Conservation (phyloP, 2,329 filamentous ascomycete genomes). For the Fusarium mangiferae region DNA sequence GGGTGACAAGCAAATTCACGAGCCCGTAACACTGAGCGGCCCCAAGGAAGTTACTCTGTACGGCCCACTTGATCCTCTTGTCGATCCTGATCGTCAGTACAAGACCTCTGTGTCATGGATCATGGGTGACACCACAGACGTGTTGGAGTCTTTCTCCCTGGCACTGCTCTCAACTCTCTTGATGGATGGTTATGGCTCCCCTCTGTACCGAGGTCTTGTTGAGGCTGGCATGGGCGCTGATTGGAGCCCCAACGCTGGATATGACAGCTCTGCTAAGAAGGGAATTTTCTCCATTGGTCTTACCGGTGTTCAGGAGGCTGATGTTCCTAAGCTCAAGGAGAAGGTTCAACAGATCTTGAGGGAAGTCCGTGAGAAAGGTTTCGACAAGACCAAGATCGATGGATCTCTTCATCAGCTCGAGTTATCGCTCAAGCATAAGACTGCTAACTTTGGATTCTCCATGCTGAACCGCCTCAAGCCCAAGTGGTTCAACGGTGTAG, state of each 20-base stretch:
- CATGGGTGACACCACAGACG: conserved; percentile 82
- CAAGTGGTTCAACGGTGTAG: conserved; percentile 94
- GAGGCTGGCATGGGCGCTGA: conserved; percentile 91
- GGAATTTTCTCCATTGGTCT: conserved; percentile 92
- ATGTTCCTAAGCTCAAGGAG: conserved; percentile 80
- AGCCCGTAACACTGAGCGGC: conserved; percentile 77
- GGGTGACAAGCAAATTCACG: conserved; percentile 78
- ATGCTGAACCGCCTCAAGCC: conserved; percentile 89
- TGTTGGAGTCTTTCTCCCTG: conserved; percentile 89
- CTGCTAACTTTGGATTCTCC: conserved; percentile 91
- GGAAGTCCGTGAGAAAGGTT: conserved; percentile 78
- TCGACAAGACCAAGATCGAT: conserved; percentile 90
- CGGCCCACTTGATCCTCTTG: conserved; percentile 87
- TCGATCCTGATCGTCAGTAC: conserved; percentile 85
- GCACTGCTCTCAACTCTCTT: conserved; percentile 84
- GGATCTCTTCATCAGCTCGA: conserved; percentile 95
- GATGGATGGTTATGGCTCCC: conserved; percentile 95
- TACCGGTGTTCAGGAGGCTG: conserved; percentile 85
- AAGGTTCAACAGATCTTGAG: conserved; percentile 78
- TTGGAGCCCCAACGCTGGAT: conserved; percentile 94
- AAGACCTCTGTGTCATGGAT: conserved; percentile 97
- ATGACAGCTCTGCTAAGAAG: conserved; percentile 79
- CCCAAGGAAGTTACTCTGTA: conserved; percentile 76
- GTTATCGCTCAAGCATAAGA: conserved; percentile 94
- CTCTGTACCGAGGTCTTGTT: conserved; percentile 87